These are phyloP conservation scores for Fusarium pseudocircinatum DNA, from an alignment of 2,329 filamentous ascomycete species.

Conservation along the genomic window DNA sequence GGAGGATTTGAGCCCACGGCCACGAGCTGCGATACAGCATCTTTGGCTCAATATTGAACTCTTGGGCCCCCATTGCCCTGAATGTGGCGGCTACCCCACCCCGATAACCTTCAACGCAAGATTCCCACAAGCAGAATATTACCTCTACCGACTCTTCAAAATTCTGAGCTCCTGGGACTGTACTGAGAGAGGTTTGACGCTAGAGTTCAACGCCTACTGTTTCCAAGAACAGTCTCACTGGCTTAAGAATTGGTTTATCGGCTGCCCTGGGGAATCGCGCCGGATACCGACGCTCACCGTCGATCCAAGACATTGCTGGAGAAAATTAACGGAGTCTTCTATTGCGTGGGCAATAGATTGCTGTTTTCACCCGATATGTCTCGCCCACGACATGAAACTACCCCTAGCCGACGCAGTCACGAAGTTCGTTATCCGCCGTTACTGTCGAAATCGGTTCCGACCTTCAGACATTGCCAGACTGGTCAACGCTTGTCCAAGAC, in stretches of 20 bases:
- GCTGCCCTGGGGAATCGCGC: not conserved
- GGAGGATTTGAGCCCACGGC: not conserved
- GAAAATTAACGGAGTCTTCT: not conserved
- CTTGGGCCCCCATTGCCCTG: rapidly evolving
- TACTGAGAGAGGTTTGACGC: not conserved
- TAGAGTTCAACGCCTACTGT: not conserved
- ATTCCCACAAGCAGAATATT: not conserved
- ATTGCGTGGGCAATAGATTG: not conserved
- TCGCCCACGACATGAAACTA: not conserved
- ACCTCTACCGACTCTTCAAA: not conserved
- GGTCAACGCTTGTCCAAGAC: not conserved
- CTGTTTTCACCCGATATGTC: not conserved
- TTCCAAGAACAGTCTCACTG: not conserved
- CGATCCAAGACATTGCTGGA: not conserved
- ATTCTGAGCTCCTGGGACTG: not conserved
- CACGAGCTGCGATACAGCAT: not conserved
- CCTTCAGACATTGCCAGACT: not conserved
- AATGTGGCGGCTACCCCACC: not conserved
- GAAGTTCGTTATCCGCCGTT: not conserved
- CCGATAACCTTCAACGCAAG: not conserved
- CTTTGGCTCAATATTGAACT: not conserved
- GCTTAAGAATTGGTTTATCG: not conserved
- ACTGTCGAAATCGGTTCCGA: not conserved
- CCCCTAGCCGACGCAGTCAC: not conserved
- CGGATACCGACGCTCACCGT: not conserved